Percentiles rank a stretch among this genome's conserved stretches.
These are phyloP conservation scores for Malus hybrid DNA, from an alignment of 331 rosid genomes.

Conservation along the genomic window DNA sequence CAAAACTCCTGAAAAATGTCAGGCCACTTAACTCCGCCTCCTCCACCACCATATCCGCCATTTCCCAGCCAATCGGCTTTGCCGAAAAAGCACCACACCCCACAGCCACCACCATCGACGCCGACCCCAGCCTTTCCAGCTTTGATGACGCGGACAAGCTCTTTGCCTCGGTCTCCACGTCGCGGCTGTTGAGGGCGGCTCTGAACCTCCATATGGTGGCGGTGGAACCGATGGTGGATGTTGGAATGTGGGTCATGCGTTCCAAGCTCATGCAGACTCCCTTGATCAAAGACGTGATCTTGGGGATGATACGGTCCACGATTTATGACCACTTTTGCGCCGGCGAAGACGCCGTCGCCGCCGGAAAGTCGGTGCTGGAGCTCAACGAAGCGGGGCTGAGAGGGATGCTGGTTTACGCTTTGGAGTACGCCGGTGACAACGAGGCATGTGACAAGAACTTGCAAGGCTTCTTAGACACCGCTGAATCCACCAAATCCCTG, in stretches of 20 bases:
- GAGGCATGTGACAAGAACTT: conserved; percentile 54
- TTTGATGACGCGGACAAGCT: conserved; percentile 39
- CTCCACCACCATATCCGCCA: conserved; percentile 15
- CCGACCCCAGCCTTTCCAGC: not conserved
- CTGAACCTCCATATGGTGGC: conserved; percentile 72
- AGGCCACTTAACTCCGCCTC: conserved; percentile 44
- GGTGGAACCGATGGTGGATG: conserved; percentile 60
- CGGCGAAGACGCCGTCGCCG: conserved; percentile 54
- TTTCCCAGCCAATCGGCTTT: conserved; percentile 14
- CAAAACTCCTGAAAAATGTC: conserved; percentile 37
- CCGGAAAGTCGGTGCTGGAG: conserved; percentile 27
- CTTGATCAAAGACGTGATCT: not conserved
- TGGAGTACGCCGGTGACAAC: conserved; percentile 65
- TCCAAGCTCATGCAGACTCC: conserved; percentile 51
- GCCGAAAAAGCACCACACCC: not conserved
- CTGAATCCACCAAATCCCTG: conserved; percentile 47
- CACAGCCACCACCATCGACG: not conserved
- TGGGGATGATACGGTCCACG: conserved; percentile 22
- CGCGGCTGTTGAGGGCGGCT: conserved; percentile 45
- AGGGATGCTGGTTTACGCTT: conserved; percentile 72
- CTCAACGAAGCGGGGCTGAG: conserved; percentile 49
- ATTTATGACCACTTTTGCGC: conserved; percentile 76
- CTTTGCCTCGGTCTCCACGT: conserved; percentile 38
- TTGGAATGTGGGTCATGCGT: conserved; percentile 64
- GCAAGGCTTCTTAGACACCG: conserved; percentile 45